Base-by-base conservation (phyloP, 495 filamentous ascomycete genomes). In the Elaphomyces granulatus region DNA sequence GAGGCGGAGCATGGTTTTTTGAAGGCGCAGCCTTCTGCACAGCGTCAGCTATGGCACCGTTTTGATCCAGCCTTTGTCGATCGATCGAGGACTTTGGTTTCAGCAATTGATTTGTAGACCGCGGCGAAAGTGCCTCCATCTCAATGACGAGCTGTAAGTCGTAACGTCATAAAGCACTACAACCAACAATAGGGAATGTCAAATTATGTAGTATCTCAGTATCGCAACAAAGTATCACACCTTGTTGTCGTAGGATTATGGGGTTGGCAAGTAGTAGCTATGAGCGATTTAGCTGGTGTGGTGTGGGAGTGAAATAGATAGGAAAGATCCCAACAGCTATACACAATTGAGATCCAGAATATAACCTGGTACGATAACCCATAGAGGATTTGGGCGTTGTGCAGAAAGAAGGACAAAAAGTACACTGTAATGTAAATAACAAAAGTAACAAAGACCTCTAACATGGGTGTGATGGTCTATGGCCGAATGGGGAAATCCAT, bases 111-210 rank as follows among this genome's bases (percentile, higher is more conserved):
- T 88, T 87, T 12, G 70, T 74, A 52, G 83, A 77, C 41, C 78
- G 67, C 12, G 80, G 80, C 15, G 80, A 82, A 35, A 87, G 59
- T 12, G 81, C 77, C 53, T 83, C 80, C 71, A 81, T 78, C 44
- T 52, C 62, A 38, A 45, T 20, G 20, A n/a, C n/a, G n/a, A n/a
- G n/a, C n/a, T n/a, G n/a, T n/a, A 35, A 35, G 33, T 6, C 33
- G 33, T 35, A 17, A 14, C 8, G 15, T 35, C 33, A 17, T 35
- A 15, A 35, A 32, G 19, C 33, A n/a, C n/a, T n/a, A n/a, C n/a
- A n/a, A n/a, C n/a, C n/a, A n/a, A n/a, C n/a, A n/a, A n/a, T n/a
- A n/a, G n/a, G n/a, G n/a, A n/a, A n/a, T n/a, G n/a, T n/a, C n/a
- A n/a, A n/a, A n/a, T n/a, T n/a, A n/a, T n/a, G n/a, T n/a, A n/a